phyloP scores from a whole-genome alignment of 306 rosid genomes.

The Dryas octopetala region DNA sequence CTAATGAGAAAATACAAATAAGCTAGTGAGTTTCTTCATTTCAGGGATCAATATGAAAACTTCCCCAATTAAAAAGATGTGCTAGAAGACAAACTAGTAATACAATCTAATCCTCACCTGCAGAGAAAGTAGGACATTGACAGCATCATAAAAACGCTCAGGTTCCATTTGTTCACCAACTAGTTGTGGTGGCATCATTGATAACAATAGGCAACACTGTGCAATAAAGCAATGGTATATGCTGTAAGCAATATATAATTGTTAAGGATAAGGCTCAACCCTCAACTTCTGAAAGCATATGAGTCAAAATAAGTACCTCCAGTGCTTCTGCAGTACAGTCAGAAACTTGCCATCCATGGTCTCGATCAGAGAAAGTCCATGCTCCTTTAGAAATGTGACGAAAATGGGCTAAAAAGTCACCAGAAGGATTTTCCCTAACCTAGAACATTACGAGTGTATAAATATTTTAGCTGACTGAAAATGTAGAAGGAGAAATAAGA shows the following conservation, averaged over 20 bases:
- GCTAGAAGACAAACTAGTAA: too few relatives aligned
- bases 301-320: constrained; percentile 39
- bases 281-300: not conserved
- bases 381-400: constrained; percentile 81
- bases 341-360: constrained; percentile 90
- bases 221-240: too few relatives aligned
- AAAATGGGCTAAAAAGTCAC: constrained; percentile 36
- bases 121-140: constrained; percentile 57
- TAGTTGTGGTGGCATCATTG: constrained; percentile 53
- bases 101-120: too few relatives aligned
- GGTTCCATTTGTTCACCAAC: constrained; percentile 72
- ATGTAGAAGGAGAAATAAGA: not conserved
- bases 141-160: constrained; percentile 54
- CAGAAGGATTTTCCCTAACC: constrained; percentile 61
- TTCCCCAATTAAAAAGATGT: too few relatives aligned
- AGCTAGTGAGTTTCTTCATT: too few relatives aligned
- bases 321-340: constrained; percentile 79
- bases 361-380: constrained; percentile 83
- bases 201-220: constrained; percentile 66
- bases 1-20: too few relatives aligned
- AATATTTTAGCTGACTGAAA: too few relatives aligned
- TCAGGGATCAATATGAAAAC: too few relatives aligned
- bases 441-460: not conserved
- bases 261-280: not conserved
- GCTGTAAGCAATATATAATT: not conserved